Evolutionary conservation across 2,329 filamentous ascomycete genomes (phyloP), one percentile per base, ranked within the genome.

Genomic region (Xylaria sp.): DNA sequence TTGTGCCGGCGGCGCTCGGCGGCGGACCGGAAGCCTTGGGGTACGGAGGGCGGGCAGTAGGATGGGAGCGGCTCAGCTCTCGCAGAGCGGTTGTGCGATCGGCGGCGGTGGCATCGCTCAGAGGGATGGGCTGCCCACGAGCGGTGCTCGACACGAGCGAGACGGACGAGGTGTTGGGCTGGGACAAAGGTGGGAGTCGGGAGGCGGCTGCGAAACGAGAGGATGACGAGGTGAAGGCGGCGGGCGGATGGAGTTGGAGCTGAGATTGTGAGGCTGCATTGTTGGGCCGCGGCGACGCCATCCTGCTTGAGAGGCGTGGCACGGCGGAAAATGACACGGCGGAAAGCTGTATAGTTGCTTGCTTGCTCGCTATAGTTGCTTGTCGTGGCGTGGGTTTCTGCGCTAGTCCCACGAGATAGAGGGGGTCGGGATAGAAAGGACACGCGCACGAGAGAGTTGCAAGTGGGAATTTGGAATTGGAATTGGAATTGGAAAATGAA

Each of bases 31-130:
- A 84, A 28, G 86, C 86, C 76, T 87, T 86, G 67, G 85, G 81
- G 25, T 57, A 60, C 15, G 63, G 84, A 75, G 86, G 86, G 52
- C 84, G 83, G 15, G 70, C 65, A 59, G 84, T 86, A 6, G 87
- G 86, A 66, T 86, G 87, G 72, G 84, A 85, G 74, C 80, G 83
- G 77, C 87, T 90, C 68, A 90, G 81, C 76, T 89, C 85, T 63
- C 87, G 85, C 60, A 90, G 80, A 55, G 87, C 86, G 20, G 85
- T 86, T n/a, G 87, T 89, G 69, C 86, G 84, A 73, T 87, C 81
- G 55, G 86, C 83, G 60, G 85, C 83, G 3, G 85, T 87, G 68
- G 81, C 83, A 77, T 86, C 83, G 77, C 89, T 85, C 60, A 90
- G 80, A 8, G 85, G 85, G 53, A 87, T 86, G 60, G 86, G 84